A percentile compares a stretch with the other conserved stretches of the same genome.
These are phyloP conservation scores for Suillus fuscotomentosus DNA, from an alignment of 768 basidiomycete genomes.

Conservation along the genomic window DNA sequence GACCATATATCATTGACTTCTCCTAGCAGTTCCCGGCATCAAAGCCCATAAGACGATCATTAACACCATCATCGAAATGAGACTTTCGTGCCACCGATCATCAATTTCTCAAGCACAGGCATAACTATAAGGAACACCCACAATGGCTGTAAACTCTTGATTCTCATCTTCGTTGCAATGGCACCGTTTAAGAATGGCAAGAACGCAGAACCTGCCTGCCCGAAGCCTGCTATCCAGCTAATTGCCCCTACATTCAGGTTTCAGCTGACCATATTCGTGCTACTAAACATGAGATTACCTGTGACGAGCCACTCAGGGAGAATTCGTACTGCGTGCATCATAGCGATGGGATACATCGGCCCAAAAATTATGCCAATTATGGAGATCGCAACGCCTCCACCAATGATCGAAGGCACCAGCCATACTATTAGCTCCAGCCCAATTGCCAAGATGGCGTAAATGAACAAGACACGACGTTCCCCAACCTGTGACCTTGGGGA, in stretches of 20 bases:
- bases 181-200: slow-evolving; percentile 52
- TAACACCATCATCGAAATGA: slow-evolving; percentile 41
- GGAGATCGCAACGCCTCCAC: slow-evolving; percentile 61
- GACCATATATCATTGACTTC: not conserved
- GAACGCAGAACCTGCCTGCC: slow-evolving; percentile 48
- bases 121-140: slow-evolving; percentile 24
- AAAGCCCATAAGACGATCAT: slow-evolving; percentile 43
- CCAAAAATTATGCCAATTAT: slow-evolving; percentile 72
- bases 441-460: slow-evolving; percentile 30
- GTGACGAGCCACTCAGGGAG: slow-evolving; percentile 35
- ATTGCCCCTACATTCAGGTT: slow-evolving; percentile 25
- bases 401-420: slow-evolving; percentile 68
- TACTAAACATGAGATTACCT: slow-evolving; percentile 8
- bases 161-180: slow-evolving; percentile 40
- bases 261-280: slow-evolving; percentile 32
- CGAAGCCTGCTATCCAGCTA: slow-evolving; percentile 54
- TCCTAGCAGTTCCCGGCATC: slow-evolving; percentile 30
- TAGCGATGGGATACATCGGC: slow-evolving; percentile 65
- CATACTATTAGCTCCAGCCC: slow-evolving; percentile 67
- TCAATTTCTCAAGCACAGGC: not conserved
- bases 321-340: slow-evolving; percentile 34
- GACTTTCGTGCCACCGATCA: slow-evolving; percentile 8
- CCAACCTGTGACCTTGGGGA: slow-evolving; percentile 22
- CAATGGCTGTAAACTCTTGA: slow-evolving; percentile 48
- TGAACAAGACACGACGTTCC: slow-evolving; percentile 26